Conservation (phyloP, 768 basidiomycete genomes). For the Clitopilus passeckerianus region DNA sequence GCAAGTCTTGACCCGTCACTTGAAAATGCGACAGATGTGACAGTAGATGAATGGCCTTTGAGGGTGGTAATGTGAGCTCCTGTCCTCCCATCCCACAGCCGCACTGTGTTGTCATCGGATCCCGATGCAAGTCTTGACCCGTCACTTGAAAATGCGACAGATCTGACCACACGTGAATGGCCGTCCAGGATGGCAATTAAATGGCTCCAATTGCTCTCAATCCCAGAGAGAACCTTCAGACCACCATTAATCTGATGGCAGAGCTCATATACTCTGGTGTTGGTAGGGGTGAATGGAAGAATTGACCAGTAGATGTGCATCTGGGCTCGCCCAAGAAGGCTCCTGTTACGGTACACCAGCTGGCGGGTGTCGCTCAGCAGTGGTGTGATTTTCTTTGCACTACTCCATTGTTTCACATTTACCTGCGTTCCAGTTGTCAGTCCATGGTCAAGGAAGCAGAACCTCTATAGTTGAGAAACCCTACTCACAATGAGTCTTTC, state of each 20-base stretch:
- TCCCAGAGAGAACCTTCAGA: neutral
- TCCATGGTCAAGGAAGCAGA: neutral
- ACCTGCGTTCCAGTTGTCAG: too few species aligned
- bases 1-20: neutral
- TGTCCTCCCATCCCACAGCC: neutral
- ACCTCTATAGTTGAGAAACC: neutral
- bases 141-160: neutral
- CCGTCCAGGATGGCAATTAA: neutral
- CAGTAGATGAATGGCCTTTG: neutral
- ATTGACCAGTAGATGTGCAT: neutral
- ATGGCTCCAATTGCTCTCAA: neutral
- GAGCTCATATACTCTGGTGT: neutral
- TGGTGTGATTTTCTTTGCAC: neutral
- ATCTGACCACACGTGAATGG: neutral
- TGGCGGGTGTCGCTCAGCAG: neutral
- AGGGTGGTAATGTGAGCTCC: neutral
- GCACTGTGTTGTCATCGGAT: neutral
- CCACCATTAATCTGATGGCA: neutral
- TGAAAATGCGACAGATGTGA: neutral
- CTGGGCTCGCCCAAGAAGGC: neutral
- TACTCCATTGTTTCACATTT: too few species aligned
- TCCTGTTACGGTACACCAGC: neutral
- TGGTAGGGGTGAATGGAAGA: neutral
- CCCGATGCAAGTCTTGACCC: neutral
- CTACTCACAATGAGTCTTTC: neutral